phyloP scores from a whole-genome alignment of 495 filamentous ascomycete species.

The Diplogelasinospora grovesii region DNA sequence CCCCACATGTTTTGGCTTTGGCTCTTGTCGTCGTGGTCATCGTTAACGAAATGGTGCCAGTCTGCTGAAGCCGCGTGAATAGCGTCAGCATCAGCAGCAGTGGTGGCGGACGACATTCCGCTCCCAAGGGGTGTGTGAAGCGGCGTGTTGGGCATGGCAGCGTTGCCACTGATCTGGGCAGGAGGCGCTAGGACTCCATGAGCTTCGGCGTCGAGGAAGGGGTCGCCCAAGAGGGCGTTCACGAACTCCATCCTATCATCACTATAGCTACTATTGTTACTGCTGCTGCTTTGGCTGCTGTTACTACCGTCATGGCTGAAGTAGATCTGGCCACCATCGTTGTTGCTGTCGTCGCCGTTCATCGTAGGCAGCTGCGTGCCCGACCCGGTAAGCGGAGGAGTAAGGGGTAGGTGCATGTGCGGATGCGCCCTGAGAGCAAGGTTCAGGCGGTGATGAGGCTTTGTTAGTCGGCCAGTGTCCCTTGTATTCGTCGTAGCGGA shows the following conservation, averaged over 20 bases:
- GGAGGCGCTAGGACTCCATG: background rate
- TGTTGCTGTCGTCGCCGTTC: background rate
- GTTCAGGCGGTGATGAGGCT: conserved; percentile 10
- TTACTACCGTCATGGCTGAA: too few relatives aligned
- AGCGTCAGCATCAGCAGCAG: background rate
- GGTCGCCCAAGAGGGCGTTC: conserved; percentile 31
- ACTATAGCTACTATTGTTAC: conserved; percentile 1
- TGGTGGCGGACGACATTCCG: background rate
- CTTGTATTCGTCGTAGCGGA: background rate
- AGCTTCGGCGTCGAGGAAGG: conserved; percentile 24
- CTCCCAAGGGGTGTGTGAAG: conserved; percentile 20
- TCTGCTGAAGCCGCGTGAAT: conserved; percentile 8
- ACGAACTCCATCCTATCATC: conserved; percentile 15
- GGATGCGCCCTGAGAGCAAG: too few relatives aligned
- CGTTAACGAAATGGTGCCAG: conserved; percentile 3
- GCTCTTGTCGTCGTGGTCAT: conserved; percentile 12
- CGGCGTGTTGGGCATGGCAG: conserved; percentile 22
- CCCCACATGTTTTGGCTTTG: too few relatives aligned
- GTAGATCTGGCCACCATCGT: too few relatives aligned
- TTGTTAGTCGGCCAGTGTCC: conserved; percentile 4
- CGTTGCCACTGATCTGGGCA: conserved; percentile 1
- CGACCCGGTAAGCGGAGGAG: conserved; percentile 30
- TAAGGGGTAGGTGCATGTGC: conserved; percentile 20
- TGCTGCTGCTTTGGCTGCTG: background rate
- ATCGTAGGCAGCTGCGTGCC: conserved; percentile 8